These are phyloP conservation scores for Boletus sp. DNA, from an alignment of 768 basidiomycete genomes.

Conservation along the genomic window DNA sequence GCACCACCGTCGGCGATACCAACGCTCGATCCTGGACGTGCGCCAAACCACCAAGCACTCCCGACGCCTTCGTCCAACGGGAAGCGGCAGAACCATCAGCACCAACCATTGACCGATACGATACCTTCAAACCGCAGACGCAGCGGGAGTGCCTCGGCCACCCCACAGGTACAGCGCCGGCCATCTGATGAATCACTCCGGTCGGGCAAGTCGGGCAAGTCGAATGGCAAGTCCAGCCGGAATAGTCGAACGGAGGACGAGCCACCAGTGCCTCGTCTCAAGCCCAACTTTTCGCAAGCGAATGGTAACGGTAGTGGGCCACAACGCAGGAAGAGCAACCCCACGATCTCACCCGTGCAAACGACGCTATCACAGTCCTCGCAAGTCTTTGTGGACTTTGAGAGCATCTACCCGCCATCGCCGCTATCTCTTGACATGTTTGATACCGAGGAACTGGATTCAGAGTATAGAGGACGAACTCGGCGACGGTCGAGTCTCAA, in stretches of 20 bases:
- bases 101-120: conserved; percentile 30
- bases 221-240: conserved; percentile 32
- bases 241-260: conserved; percentile 27
- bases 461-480: conserved; percentile 26
- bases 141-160: conserved; percentile 27
- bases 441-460: conserved; percentile 25
- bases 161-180: conserved; percentile 26
- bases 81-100: conserved; percentile 27
- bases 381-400: conserved; percentile 28
- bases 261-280: conserved; percentile 33
- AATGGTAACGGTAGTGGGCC: conserved; percentile 18
- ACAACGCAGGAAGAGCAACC: conserved; percentile 54
- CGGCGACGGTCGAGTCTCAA: conserved; percentile 33
- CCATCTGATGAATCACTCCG: conserved; percentile 41
- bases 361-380: conserved; percentile 25
- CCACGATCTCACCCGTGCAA: conserved; percentile 30
- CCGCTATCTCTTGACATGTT: conserved; percentile 25
- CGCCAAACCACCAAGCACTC: conserved; percentile 26
- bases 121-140: conserved; percentile 23
- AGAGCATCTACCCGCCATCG: conserved; percentile 27
- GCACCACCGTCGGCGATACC: conserved; percentile 13
- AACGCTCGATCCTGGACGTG: conserved; percentile 23
- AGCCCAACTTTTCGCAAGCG: conserved; percentile 23
- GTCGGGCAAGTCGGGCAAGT: conserved; percentile 38
- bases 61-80: conserved; percentile 18